Percentiles rank a stretch among this genome's conserved stretches.
These are phyloP conservation scores for Penicillium bialowiezense DNA, from an alignment of 495 filamentous ascomycete species.

Conservation along the genomic window DNA sequence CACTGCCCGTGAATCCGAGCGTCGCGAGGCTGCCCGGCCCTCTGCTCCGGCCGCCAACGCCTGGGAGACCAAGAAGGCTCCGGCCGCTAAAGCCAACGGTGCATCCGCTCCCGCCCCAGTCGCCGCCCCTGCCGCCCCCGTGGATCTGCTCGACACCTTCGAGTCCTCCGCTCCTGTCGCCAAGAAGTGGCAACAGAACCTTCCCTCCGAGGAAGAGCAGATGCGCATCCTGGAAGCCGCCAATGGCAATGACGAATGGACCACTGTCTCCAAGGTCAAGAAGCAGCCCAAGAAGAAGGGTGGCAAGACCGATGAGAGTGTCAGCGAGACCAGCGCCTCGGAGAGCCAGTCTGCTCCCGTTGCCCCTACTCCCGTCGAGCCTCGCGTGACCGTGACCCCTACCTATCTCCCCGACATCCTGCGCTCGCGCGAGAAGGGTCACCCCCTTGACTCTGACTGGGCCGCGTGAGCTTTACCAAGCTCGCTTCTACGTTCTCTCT, in stretches of 20 bases:
- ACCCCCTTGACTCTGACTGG: constrained; percentile 62
- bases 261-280: constrained; percentile 69
- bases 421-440: constrained; percentile 42
- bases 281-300: constrained; percentile 60
- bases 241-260: constrained; percentile 64
- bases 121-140: constrained; percentile 12
- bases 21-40: constrained; percentile 66
- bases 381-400: constrained; percentile 39
- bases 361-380: constrained; percentile 34
- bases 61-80: constrained; percentile 51
- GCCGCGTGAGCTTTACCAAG: constrained; percentile 34
- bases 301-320: constrained; percentile 41
- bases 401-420: constrained; percentile 44
- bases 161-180: constrained; percentile 24
- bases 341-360: constrained; percentile 35
- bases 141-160: constrained; percentile 3
- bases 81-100: constrained; percentile 24
- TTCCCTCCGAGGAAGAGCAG: constrained; percentile 85
- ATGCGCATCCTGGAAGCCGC: constrained; percentile 63
- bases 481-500: constrained; percentile 3
- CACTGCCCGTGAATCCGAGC: constrained; percentile 74
- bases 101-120: constrained; percentile 24
- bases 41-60: constrained; percentile 60
- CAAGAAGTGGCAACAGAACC: constrained; percentile 51
- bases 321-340: constrained; percentile 39